Base-by-base conservation (phyloP, 2,329 filamentous ascomycete species). In the Trichoderma atroviride region DNA sequence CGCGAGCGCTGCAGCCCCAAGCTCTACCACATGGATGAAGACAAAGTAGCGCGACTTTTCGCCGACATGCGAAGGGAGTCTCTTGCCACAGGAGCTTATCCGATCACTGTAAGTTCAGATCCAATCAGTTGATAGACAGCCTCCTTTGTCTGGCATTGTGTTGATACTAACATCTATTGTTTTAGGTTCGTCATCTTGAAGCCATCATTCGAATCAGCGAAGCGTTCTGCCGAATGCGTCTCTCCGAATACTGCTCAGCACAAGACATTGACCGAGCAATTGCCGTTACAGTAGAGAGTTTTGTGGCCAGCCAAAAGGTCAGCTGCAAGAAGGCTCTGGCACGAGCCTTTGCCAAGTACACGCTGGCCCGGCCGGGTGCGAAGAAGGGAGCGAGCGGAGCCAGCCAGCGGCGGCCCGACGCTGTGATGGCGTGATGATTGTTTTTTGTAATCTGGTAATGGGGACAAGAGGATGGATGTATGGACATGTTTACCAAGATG, bases 181-280 rank as follows among this genome's bases (percentile, higher is more conserved):
- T 53, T 22, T 0, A 97, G 94, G 93, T 97, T 73, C 94, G 96
- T 84, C 96, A 99, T 83, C 85, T 99, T 40, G 96, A 99, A 86
- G 95, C 95, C 72, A 97, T 98, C 77, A 96, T 99, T 83, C 93
- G 96, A 77, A 97, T 97, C 77, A 91, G 90, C 69, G 96, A 99
- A 80, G 84, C 94, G 0, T 99, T 99, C 83, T 96, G 92, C 81
- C 95, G 97, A 77, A 99, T 99, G 96, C 91, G 96, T 16, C 85
- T 99, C n/a, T 96, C 92, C 0, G 96, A 99, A 74, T 98, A 97
- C 83, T 97, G 95, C 81, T 91, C 91, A 6, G 83, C 92, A 1
- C 88, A 92, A 70, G 96, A 99, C 77, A 97, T 99, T 75, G 96
- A 99, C 81, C 93, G 96, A 55, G 96, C 96, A 69, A 99, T 99